Conservation (phyloP, 108 stramenopile species). For the Bacterosira constricta region DNA sequence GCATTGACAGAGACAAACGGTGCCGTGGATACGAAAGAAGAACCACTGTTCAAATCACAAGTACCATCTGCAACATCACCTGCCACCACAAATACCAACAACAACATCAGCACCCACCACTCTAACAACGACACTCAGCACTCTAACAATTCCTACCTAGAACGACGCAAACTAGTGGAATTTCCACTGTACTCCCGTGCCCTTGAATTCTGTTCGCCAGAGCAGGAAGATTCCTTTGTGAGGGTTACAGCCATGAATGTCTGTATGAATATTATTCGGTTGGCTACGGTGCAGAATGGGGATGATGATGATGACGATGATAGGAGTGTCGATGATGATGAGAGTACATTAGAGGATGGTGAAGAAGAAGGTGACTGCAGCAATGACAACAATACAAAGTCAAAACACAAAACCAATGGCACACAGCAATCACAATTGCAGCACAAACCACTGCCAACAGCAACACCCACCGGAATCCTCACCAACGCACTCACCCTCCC, state of each 20-base stretch:
- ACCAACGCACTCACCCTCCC: conserved; percentile 66
- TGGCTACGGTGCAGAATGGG: conserved; percentile 55
- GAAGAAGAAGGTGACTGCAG: not conserved
- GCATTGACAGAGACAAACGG: no score
- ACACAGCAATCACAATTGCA: not conserved
- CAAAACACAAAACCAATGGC: not conserved
- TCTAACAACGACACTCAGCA: not conserved
- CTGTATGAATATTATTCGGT: conserved; percentile 85
- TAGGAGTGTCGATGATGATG: conserved; percentile 13
- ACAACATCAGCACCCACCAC: conserved; percentile 29
- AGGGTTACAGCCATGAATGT: conserved; percentile 89
- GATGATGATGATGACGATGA: conserved; percentile 2
- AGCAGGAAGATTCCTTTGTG: conserved; percentile 75
- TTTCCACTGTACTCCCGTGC: conserved; percentile 88
- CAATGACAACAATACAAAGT: not conserved
- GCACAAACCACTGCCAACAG: conserved; percentile 22
- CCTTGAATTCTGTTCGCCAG: conserved; percentile 79
- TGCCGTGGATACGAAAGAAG: not conserved
- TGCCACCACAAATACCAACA: not conserved
- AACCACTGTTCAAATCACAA: conserved; percentile 13
- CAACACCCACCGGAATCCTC: conserved; percentile 67
- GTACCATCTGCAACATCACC: conserved; percentile 30
- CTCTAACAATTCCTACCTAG: not conserved
- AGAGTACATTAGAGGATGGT: conserved; percentile 3
- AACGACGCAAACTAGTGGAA: conserved; percentile 41